Conservation (phyloP, 225 moss, liverwort and hornwort species). For the Takakia lepidozioides region DNA sequence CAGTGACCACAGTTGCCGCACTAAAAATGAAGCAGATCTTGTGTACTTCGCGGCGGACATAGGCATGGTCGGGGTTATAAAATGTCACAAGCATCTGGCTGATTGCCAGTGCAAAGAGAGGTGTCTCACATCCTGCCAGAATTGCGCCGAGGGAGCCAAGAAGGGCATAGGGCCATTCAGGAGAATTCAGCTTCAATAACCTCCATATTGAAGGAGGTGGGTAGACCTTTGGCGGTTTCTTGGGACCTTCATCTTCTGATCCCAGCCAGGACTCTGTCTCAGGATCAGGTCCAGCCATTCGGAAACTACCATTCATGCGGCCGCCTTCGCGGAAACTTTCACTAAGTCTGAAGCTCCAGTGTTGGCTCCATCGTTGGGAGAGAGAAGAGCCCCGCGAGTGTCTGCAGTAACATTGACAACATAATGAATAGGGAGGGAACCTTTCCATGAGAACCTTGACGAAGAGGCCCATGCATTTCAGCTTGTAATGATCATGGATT, state of each 20-base stretch:
- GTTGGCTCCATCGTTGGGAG: slow-evolving; percentile 41
- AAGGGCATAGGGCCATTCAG: slow-evolving; percentile 88
- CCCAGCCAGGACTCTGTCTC: slow-evolving; percentile 68
- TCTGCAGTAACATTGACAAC: slow-evolving; percentile 15
- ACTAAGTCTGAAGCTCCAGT: slow-evolving; percentile 47
- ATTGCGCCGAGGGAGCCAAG: slow-evolving; percentile 79
- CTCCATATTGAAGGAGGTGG: slow-evolving; percentile 68
- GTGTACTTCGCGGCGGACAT: slow-evolving; percentile 61
- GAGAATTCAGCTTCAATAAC: slow-evolving; percentile 76
- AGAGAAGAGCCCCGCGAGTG: slow-evolving; percentile 31
- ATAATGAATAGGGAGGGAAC: no score
- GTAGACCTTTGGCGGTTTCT: slow-evolving; percentile 10
- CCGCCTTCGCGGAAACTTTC: slow-evolving; percentile 36
- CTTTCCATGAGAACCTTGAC: no score
- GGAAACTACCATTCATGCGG: slow-evolving; percentile 33
- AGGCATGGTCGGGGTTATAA: slow-evolving; percentile 69
- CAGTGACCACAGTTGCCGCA: slow-evolving; percentile 67
- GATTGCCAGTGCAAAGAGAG: slow-evolving; percentile 84
- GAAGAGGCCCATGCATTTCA: no score
- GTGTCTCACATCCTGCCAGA: slow-evolving; percentile 80
- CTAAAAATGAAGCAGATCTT: slow-evolving; percentile 74
- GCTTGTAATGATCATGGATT: no score
- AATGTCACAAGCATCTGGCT: slow-evolving; percentile 86
- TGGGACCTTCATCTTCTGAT: slow-evolving; percentile 37
- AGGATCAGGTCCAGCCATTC: slow-evolving; percentile 40